Conservation (phyloP, 495 filamentous ascomycete genomes). For the Achaetomiella virescens region DNA sequence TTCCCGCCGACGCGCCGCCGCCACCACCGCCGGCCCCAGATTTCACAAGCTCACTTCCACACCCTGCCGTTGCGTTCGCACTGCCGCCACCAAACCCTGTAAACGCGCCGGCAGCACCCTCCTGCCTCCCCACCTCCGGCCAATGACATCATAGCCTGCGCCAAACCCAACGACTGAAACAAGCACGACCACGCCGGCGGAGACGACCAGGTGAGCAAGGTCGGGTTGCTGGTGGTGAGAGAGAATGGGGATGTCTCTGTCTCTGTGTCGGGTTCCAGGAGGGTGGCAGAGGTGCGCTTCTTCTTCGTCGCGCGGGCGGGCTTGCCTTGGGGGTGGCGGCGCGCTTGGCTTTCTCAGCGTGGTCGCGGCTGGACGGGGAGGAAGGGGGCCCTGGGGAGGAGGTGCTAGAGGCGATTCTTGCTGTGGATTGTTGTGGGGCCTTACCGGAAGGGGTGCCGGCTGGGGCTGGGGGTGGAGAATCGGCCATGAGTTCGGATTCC, state of each 20-base stretch:
- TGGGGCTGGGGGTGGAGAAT: conserved; percentile 23
- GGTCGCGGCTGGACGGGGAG: no score
- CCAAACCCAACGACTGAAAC: conserved; percentile 89
- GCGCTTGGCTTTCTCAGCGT: conserved; percentile 48
- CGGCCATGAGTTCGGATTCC: conserved; percentile 61
- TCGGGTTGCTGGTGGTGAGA: conserved; percentile 51
- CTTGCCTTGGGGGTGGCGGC: conserved; percentile 34
- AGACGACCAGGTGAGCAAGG: conserved; percentile 84
- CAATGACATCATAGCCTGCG: conserved; percentile 86
- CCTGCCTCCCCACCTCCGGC: conserved; percentile 70
- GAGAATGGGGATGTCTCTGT: not conserved
- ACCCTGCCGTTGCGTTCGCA: conserved; percentile 27
- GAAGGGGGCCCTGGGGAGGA: no score
- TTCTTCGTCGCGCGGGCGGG: conserved; percentile 47
- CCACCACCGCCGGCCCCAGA: conserved; percentile 23
- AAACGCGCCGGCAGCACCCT: conserved; percentile 34
- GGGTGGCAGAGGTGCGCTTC: conserved; percentile 34
- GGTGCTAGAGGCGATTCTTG: no score
- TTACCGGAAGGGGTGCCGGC: conserved; percentile 23
- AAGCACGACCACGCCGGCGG: conserved; percentile 85
- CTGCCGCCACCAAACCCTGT: conserved; percentile 23
- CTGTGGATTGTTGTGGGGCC: not conserved
- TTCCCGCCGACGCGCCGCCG: conserved; percentile 29
- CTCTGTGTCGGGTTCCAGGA: conserved; percentile 3
- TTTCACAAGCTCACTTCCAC: conserved; percentile 38